A percentile compares a stretch with the other conserved stretches of the same genome.
These are phyloP conservation scores for Anthracocystis walkeri DNA, from an alignment of 1,284 basidiomycete genomes.

Conservation along the genomic window DNA sequence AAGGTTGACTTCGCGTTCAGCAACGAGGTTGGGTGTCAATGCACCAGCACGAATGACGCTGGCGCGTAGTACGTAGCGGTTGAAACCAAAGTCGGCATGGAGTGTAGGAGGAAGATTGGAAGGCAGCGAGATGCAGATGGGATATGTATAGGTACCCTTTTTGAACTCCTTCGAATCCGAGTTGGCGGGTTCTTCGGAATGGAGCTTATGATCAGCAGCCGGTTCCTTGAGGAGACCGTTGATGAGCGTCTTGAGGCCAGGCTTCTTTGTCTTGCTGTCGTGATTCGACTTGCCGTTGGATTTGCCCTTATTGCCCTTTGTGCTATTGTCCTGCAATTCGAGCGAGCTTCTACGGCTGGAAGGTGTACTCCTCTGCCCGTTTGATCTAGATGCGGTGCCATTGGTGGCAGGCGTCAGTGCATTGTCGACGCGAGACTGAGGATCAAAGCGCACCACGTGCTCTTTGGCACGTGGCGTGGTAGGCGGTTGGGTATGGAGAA, in stretches of 20 bases:
- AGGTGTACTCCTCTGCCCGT: slow-evolving; percentile 24
- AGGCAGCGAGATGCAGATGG: slow-evolving; percentile 89
- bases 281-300: slow-evolving; percentile 14
- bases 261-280: slow-evolving; percentile 35
- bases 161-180: slow-evolving; percentile 88
- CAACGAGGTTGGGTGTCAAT: slow-evolving; percentile 80
- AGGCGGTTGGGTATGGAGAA: slow-evolving; percentile 31
- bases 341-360: slow-evolving; percentile 34
- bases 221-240: slow-evolving; percentile 50
- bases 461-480: slow-evolving; percentile 25
- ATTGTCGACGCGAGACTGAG: slow-evolving; percentile 33
- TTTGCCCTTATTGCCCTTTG: slow-evolving; percentile 25
- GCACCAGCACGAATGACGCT: slow-evolving; percentile 85
- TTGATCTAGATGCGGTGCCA: slow-evolving; percentile 1
- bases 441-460: slow-evolving; percentile 48
- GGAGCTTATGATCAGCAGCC: slow-evolving; percentile 17
- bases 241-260: slow-evolving; percentile 49
- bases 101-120: slow-evolving; percentile 83
- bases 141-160: slow-evolving; percentile 91
- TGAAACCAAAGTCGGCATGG: slow-evolving; percentile 81
- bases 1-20: slow-evolving; percentile 80
- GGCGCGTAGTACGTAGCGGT: slow-evolving; percentile 84
- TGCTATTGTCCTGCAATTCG: slow-evolving; percentile 29
- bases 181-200: slow-evolving; percentile 16
- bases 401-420: slow-evolving; percentile 11